Conservation (phyloP, 225 moss, liverwort and hornwort species). For the Polytrichum commune region DNA sequence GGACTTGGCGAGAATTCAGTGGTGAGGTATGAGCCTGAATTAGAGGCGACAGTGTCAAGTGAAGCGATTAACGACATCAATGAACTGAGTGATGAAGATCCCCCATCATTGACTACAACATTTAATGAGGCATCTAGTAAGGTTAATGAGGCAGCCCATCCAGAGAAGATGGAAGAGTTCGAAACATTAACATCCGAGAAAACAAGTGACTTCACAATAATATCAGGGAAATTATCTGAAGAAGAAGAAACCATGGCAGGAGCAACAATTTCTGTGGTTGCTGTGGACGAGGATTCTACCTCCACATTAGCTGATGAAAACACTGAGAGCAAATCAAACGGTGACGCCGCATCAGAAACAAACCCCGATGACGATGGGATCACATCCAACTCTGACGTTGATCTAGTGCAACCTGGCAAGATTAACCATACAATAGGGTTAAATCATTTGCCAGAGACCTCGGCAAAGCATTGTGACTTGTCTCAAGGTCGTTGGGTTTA, state of each 20-base stretch:
- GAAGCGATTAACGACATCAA: background rate
- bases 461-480: conserved; percentile 42
- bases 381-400: background rate
- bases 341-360: background rate
- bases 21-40: conserved; percentile 7
- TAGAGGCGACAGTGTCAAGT: background rate
- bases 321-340: background rate
- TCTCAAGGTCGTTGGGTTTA: conserved; percentile 65
- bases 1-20: conserved; percentile 3
- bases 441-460: background rate
- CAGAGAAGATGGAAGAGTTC: background rate
- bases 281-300: no score
- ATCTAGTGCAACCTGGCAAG: background rate
- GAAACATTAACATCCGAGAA: no score
- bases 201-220: no score
- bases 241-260: no score
- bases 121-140: background rate
- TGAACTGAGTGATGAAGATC: background rate
- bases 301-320: no score
- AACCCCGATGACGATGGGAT: background rate
- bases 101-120: background rate
- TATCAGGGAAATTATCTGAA: no score
- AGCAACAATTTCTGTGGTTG: no score
- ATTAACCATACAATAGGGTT: background rate
- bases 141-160: background rate